These are phyloP conservation scores for Naematelia aurantialba DNA, from an alignment of 768 basidiomycete genomes.

Conservation along the genomic window DNA sequence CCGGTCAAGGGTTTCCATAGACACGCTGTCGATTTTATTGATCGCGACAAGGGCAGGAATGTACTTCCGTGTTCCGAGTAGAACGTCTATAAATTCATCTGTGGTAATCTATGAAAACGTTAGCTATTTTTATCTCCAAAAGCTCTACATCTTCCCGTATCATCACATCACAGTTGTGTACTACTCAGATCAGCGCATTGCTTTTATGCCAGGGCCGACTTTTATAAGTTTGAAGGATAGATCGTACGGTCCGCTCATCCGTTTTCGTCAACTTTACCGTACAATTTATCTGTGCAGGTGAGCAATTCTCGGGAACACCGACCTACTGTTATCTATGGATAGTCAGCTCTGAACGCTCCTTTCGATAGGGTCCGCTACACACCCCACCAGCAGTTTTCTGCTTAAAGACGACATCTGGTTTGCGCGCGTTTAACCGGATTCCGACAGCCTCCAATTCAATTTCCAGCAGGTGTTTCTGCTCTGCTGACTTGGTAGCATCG, in stretches of 20 bases:
- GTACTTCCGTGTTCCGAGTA: constrained; percentile 94
- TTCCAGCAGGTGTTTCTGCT: constrained; percentile 82
- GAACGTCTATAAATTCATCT: constrained; percentile 97
- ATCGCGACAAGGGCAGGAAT: constrained; percentile 88
- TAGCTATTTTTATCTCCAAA: background rate
- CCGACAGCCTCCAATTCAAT: constrained; percentile 94
- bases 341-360: constrained; percentile 10
- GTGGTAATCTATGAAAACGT: constrained; percentile 66
- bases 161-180: constrained; percentile 82
- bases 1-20: constrained; percentile 50
- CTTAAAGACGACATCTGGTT: constrained; percentile 92
- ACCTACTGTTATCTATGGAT: constrained; percentile 65
- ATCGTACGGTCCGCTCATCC: constrained; percentile 89
- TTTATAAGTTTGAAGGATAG: constrained; percentile 88
- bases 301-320: background rate
- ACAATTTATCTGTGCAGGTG: constrained; percentile 62
- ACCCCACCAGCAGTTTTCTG: constrained; percentile 88
- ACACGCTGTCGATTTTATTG: constrained; percentile 81
- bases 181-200: constrained; percentile 24
- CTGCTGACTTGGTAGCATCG: constrained; percentile 57
- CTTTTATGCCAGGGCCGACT: constrained; percentile 45
- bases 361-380: constrained; percentile 46
- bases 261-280: constrained; percentile 93
- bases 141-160: constrained; percentile 88
- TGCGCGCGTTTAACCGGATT: constrained; percentile 82